phyloP scores from a whole-genome alignment of 306 rosid genomes.

The Cicer bijugum region DNA sequence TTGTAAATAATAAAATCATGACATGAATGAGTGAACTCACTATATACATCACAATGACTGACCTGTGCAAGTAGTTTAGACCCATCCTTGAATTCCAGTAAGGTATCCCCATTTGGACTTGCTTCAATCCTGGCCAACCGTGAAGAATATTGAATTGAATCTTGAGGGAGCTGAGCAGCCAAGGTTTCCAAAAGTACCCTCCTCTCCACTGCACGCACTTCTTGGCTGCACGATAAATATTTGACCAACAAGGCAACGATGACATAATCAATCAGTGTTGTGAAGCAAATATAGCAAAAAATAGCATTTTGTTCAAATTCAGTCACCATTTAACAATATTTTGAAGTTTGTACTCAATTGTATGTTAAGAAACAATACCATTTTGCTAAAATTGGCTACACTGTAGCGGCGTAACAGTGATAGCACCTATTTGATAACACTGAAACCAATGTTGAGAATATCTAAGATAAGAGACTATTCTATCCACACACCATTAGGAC shows the following conservation, averaged over 20 bases:
- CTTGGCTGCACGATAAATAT: conserved; percentile 66
- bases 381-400: too few relatives aligned
- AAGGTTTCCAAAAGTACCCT: conserved; percentile 82
- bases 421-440: too few relatives aligned
- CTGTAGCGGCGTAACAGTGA: too few relatives aligned
- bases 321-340: too few relatives aligned
- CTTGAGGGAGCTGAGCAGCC: conserved; percentile 62
- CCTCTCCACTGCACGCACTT: conserved; percentile 90
- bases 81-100: conserved; percentile 72
- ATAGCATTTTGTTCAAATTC: too few relatives aligned
- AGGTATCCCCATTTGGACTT: conserved; percentile 55
- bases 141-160: conserved; percentile 68
- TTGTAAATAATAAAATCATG: background rate
- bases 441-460: background rate
- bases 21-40: background rate
- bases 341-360: too few relatives aligned
- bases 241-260: background rate
- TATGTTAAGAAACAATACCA: too few relatives aligned
- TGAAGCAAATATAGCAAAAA: too few relatives aligned
- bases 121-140: conserved; percentile 63
- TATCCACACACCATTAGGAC: background rate
- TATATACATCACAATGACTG: background rate
- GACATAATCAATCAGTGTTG: background rate
- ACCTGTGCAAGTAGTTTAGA: conserved; percentile 78
- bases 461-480: background rate